Percentiles rank a stretch among this genome's conserved stretches.
Conservation (phyloP, 768 basidiomycete genomes). For the Termitomyces sp. region DNA sequence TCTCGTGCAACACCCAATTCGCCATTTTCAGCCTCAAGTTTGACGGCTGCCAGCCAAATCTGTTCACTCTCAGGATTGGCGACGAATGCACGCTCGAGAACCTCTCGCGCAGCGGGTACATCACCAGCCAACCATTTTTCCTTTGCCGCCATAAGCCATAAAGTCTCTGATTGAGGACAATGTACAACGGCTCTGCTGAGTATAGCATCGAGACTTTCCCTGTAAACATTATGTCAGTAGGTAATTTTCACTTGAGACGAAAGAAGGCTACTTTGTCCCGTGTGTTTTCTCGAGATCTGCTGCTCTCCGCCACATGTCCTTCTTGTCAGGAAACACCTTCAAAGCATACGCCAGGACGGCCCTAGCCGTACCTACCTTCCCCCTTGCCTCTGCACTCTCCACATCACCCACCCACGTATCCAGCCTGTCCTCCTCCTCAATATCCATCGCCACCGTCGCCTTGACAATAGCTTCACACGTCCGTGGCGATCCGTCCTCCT, state of each 20-base stretch:
- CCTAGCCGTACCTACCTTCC: slow-evolving; percentile 75
- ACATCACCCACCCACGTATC: slow-evolving; percentile 92
- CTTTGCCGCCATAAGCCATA: slow-evolving; percentile 98
- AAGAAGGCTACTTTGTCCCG: slow-evolving; percentile 57
- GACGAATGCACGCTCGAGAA: slow-evolving; percentile 85
- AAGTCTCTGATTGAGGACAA: slow-evolving; percentile 91
- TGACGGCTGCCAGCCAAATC: slow-evolving; percentile 97
- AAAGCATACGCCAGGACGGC: slow-evolving; percentile 89
- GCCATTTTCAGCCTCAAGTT: slow-evolving; percentile 93
- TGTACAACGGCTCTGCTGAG: slow-evolving; percentile 79
- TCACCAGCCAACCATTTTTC: slow-evolving; percentile 92
- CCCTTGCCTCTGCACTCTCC: slow-evolving; percentile 69
- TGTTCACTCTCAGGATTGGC: slow-evolving; percentile 96
- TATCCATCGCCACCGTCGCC: slow-evolving; percentile 87
- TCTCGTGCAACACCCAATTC: slow-evolving; percentile 83
- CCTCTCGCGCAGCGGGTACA: slow-evolving; percentile 84
- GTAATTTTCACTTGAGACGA: not conserved
- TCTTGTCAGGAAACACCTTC: slow-evolving; percentile 83
- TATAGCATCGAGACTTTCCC: slow-evolving; percentile 77
- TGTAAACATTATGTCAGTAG: slow-evolving; percentile 17
- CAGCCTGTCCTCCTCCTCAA: slow-evolving; percentile 91
- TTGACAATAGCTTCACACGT: slow-evolving; percentile 95
- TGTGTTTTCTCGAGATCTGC: slow-evolving; percentile 92
- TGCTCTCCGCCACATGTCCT: slow-evolving; percentile 83
- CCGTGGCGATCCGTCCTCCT: slow-evolving; percentile 74